phyloP scores from a whole-genome alignment of 768 basidiomycete genomes.

The Suillus clintonianus region DNA sequence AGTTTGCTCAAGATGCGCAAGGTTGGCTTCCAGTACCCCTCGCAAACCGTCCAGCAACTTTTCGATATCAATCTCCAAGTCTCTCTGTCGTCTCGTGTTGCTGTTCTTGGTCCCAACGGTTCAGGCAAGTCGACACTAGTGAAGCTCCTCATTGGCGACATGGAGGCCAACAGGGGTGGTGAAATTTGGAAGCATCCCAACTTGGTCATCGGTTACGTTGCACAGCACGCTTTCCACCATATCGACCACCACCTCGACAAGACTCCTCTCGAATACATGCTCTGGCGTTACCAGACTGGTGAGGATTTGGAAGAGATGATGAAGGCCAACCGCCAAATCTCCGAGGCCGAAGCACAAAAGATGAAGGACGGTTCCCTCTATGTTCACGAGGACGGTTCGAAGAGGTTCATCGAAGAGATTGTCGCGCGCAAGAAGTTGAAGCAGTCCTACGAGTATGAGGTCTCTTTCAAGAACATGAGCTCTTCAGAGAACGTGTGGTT shows the following conservation, averaged over 20 bases:
- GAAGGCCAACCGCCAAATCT: conserved; percentile 88
- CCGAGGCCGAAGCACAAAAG: conserved; percentile 86
- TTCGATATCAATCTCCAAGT: conserved; percentile 96
- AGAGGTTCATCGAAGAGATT: conserved; percentile 94
- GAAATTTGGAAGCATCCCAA: conserved; percentile 99
- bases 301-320: conserved; percentile 96
- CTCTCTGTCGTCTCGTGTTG: conserved; percentile 97
- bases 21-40: conserved; percentile 96
- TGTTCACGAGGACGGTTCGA: conserved; percentile 84
- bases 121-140: conserved; percentile 98
- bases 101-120: conserved; percentile 97
- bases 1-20: conserved; percentile 95
- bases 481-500: conserved; percentile 99
- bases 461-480: conserved; percentile 91
- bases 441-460: conserved; percentile 99
- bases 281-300: conserved; percentile 99
- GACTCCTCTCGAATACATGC: conserved; percentile 98
- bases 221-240: conserved; percentile 99
- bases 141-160: conserved; percentile 94
- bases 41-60: conserved; percentile 82
- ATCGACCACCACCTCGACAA: conserved; percentile 98
- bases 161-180: conserved; percentile 95
- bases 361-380: conserved; percentile 94
- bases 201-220: conserved; percentile 98
- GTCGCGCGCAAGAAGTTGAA: conserved; percentile 93